phyloP scores from a whole-genome alignment of 441 rosid species.

The Manihot esculenta region DNA sequence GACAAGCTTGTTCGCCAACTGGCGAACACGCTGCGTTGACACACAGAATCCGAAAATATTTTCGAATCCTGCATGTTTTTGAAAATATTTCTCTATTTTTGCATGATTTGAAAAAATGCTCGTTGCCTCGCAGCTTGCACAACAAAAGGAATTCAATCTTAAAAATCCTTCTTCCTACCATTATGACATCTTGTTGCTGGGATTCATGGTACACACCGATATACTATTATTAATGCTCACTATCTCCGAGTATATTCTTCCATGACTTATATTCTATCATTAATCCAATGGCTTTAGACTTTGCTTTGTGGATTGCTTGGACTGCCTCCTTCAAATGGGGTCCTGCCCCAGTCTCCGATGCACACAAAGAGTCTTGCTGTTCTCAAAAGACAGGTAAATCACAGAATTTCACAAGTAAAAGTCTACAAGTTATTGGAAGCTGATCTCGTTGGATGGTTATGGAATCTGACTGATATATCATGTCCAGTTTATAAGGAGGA shows the following conservation, averaged over 20 bases:
- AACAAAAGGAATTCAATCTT: constrained; percentile 61
- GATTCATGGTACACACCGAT: constrained; percentile 35
- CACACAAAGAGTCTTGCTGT: constrained; percentile 63
- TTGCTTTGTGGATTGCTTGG: constrained; percentile 57
- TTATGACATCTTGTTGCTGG: constrained; percentile 48
- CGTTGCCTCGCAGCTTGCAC: constrained; percentile 62
- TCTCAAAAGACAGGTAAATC: constrained; percentile 49
- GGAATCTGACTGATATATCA: not conserved
- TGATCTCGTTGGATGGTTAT: not conserved
- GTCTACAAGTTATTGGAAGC: not conserved
- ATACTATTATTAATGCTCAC: not conserved
- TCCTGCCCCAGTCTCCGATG: constrained; percentile 66
- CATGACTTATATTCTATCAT: not conserved
- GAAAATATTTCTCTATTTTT: too few species aligned
- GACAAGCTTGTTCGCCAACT: too few species aligned
- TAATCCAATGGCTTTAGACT: constrained; percentile 33
- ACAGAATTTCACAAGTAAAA: not conserved
- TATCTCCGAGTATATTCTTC: not conserved
- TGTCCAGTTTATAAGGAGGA: constrained; percentile 39
- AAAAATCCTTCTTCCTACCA: constrained; percentile 60
- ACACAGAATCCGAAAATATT: too few species aligned
- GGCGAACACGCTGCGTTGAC: too few species aligned
- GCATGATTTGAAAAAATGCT: too few species aligned
- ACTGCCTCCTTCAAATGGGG: constrained; percentile 59
- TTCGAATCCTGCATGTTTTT: too few species aligned